Evolutionary conservation across 2,329 filamentous ascomycete genomes (phyloP).

Genomic region (Helotiales sp.): DNA sequence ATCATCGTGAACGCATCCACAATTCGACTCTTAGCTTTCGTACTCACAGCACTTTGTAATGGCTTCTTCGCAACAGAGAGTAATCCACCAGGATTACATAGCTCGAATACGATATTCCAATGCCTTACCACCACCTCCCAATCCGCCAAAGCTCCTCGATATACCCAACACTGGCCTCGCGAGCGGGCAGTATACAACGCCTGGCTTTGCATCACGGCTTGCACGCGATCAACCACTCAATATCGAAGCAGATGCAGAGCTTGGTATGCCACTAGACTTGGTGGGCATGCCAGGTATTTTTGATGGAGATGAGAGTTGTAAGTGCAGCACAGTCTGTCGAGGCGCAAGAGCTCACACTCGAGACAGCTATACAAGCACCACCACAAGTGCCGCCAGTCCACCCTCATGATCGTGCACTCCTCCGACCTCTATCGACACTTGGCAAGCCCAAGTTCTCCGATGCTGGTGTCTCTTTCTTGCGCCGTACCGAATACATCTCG

Average conservation of each 20-base stretch:
- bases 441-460: constrained; percentile 80
- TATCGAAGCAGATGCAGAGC: constrained; percentile 94
- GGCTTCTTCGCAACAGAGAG: constrained; percentile 42
- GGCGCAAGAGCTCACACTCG: constrained; percentile 25
- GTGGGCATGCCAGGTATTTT: constrained; percentile 95
- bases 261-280: constrained; percentile 95
- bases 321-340: constrained; percentile 35
- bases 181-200: constrained; percentile 84
- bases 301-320: constrained; percentile 92
- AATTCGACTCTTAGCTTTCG: background rate
- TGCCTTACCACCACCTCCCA: constrained; percentile 88
- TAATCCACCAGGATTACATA: constrained; percentile 93
- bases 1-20: background rate
- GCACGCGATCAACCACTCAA: constrained; percentile 91
- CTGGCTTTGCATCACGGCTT: constrained; percentile 85
- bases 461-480: constrained; percentile 85
- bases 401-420: constrained; percentile 78
- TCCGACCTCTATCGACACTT: constrained; percentile 80
- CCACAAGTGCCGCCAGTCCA: constrained; percentile 71
- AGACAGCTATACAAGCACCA: constrained; percentile 76
- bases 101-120: constrained; percentile 95
- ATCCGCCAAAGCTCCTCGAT: constrained; percentile 93
- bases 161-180: constrained; percentile 91
- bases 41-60: constrained; percentile 17
- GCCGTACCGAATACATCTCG: constrained; percentile 93